Conservation (phyloP, 495 filamentous ascomycete species). For the Trichoderma gamsii region DNA sequence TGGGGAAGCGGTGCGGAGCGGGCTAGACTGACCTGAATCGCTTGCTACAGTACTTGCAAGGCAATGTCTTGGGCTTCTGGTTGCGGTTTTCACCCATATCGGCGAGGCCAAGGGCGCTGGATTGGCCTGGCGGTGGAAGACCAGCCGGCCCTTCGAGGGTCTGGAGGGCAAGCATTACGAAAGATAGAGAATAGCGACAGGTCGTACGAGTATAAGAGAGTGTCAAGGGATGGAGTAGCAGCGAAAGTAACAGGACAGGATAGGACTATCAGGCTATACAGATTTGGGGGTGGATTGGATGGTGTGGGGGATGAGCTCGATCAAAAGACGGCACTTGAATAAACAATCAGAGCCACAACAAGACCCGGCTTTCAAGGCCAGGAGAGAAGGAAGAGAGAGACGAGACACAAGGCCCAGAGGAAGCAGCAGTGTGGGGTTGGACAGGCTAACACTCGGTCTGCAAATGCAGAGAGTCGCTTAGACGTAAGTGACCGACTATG, state of each 20-base stretch:
- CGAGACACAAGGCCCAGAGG: slow-evolving; percentile 5
- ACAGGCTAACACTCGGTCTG: background rate
- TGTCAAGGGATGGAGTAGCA: background rate
- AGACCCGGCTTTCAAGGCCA: background rate
- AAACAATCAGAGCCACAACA: background rate
- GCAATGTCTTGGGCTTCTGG: slow-evolving; percentile 49
- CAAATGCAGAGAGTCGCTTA: background rate
- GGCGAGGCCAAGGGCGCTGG: slow-evolving; percentile 20
- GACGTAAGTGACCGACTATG: background rate
- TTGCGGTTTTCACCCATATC: slow-evolving; percentile 43
- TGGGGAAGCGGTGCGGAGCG: slow-evolving; percentile 20
- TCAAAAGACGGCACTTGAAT: background rate
- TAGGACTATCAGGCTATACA: background rate
- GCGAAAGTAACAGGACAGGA: background rate
- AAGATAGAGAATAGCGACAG: slow-evolving; percentile 18
- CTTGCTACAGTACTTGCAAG: slow-evolving; percentile 51
- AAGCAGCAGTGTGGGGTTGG: slow-evolving; percentile 3
- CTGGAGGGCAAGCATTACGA: slow-evolving; percentile 43
- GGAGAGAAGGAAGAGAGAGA: background rate
- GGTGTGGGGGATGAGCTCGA: slow-evolving; percentile 5
- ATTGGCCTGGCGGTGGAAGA: background rate
- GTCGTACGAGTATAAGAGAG: background rate
- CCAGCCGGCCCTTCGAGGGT: slow-evolving; percentile 39
- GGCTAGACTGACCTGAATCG: slow-evolving; percentile 44
- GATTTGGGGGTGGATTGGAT: background rate